Evolutionary conservation across 148 eudicot genomes (phyloP).

Genomic region (Hydrangea macrophylla): DNA sequence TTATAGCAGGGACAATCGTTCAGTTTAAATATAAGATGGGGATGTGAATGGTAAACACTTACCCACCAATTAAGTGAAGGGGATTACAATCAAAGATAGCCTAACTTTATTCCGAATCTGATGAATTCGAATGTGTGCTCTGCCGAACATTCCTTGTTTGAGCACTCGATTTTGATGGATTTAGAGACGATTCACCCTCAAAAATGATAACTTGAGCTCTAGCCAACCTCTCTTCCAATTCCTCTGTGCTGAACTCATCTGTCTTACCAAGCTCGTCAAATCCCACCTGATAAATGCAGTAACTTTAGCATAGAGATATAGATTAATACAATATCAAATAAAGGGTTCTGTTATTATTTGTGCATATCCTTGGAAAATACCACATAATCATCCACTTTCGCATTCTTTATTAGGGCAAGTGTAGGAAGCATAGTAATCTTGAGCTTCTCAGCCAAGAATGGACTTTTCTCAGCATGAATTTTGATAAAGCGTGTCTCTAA

Average conservation of each 20-base stretch:
- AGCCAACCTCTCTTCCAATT: slow-evolving; percentile 86
- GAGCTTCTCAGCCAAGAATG: slow-evolving; percentile 88
- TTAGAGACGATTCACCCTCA: slow-evolving; percentile 84
- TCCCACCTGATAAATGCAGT: slow-evolving; percentile 56
- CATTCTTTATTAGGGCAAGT: slow-evolving; percentile 80
- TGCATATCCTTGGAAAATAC: slow-evolving; percentile 34
- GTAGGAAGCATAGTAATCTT: slow-evolving; percentile 89
- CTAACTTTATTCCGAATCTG: slow-evolving; percentile 65
- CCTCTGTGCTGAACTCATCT: slow-evolving; percentile 87
- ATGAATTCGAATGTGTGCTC: slow-evolving; percentile 53
- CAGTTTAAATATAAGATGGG: background rate
- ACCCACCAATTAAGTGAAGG: background rate
- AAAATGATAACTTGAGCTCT: slow-evolving; percentile 62
- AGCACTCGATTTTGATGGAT: slow-evolving; percentile 44
- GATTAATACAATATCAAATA: no score
- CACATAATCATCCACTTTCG: slow-evolving; percentile 94
- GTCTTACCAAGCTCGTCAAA: slow-evolving; percentile 90
- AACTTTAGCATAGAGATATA: background rate
- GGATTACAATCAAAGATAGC: slow-evolving; percentile 2
- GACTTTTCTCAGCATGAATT: slow-evolving; percentile 89
- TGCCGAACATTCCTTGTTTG: slow-evolving; percentile 69
- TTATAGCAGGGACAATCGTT: no score
- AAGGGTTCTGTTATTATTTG: background rate
- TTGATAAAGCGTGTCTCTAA: slow-evolving; percentile 88
- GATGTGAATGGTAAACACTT: background rate